Evolutionary conservation across 2,329 filamentous ascomycete species (phyloP).

Genomic region (Ascochyta pisi): DNA sequence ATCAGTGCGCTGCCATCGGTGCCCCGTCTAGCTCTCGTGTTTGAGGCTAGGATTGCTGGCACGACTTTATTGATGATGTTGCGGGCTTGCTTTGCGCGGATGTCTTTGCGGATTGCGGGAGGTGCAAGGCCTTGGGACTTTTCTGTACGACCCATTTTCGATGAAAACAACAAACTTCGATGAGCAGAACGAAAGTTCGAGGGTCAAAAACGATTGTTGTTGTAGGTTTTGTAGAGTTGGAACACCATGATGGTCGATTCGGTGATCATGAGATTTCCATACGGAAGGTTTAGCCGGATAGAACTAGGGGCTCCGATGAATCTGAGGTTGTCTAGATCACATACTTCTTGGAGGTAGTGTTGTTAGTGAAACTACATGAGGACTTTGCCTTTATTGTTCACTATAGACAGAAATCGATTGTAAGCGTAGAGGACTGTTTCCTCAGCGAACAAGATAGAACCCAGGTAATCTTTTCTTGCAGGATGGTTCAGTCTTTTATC

Average conservation of each 20-base stretch:
- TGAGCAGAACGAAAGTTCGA: conserved; percentile 1
- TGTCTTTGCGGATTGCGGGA: conserved; percentile 46
- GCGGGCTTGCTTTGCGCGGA: conserved; percentile 61
- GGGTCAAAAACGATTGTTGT: background rate
- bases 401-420: too few relatives aligned
- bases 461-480: too few relatives aligned
- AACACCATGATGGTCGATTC: conserved; percentile 9
- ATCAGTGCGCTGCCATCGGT: conserved; percentile 61
- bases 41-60: conserved; percentile 61
- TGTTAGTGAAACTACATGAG: too few relatives aligned
- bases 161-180: background rate
- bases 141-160: conserved; percentile 46
- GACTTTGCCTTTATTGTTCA: too few relatives aligned
- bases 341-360: too few relatives aligned
- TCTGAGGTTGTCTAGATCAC: too few relatives aligned
- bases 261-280: background rate
- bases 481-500: too few relatives aligned
- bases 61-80: conserved; percentile 67
- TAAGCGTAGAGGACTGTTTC: too few relatives aligned
- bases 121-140: conserved; percentile 48
- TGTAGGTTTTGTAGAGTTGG: background rate
- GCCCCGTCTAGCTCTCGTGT: conserved; percentile 63
- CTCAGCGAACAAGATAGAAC: too few relatives aligned
- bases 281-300: background rate
- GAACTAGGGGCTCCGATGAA: background rate